Conservation (phyloP, 768 basidiomycete genomes). For the Tubosaeta sp. region DNA sequence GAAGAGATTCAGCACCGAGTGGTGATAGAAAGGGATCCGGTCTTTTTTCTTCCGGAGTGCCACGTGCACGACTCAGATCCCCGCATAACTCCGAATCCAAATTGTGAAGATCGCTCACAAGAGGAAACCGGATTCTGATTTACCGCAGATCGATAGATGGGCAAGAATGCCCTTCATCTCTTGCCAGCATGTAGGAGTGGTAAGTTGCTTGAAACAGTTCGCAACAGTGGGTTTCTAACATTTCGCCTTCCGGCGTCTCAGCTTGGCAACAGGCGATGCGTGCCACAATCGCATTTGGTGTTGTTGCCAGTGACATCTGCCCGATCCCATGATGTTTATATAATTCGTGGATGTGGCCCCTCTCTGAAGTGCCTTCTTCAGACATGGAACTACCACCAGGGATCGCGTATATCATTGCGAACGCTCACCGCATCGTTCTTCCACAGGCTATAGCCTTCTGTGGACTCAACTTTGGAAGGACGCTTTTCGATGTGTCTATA, state of each 20-base stretch:
- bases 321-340: background rate
- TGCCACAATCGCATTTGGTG: too few relatives aligned
- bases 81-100: background rate
- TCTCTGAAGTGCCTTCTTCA: background rate
- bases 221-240: background rate
- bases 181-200: too few relatives aligned
- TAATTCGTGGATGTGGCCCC: background rate
- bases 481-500: conserved; percentile 4
- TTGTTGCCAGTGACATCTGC: too few relatives aligned
- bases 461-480: conserved; percentile 8
- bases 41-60: background rate
- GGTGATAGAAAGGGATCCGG: background rate
- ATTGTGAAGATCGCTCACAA: background rate
- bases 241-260: too few relatives aligned
- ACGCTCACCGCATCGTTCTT: conserved; percentile 21
- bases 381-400: conserved; percentile 30
- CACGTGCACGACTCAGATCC: background rate
- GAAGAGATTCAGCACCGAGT: background rate
- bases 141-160: background rate
- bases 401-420: conserved; percentile 22
- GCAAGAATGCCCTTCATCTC: too few relatives aligned
- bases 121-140: background rate
- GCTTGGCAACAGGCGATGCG: background rate
- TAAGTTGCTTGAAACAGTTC: background rate
- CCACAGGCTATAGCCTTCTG: conserved; percentile 17